These are phyloP conservation scores for Zymoseptoria ardabiliae DNA, from an alignment of 2,329 filamentous ascomycete genomes.

Conservation along the genomic window DNA sequence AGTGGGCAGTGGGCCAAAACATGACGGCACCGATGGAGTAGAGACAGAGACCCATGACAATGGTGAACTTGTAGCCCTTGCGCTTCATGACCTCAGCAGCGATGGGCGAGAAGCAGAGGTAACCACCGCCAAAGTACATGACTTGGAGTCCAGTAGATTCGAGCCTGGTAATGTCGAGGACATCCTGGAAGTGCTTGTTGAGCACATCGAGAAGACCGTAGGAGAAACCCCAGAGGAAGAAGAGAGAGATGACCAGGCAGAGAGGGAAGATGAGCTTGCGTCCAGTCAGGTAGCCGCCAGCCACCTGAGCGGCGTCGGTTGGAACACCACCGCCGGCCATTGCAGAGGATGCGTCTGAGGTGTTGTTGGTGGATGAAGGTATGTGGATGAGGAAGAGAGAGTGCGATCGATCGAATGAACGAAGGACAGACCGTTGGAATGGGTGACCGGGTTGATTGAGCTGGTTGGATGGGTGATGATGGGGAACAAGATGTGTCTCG, in stretches of 20 bases:
- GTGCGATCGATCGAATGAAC: background rate
- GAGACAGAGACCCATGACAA: conserved; percentile 34
- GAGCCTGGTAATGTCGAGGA: conserved; percentile 34
- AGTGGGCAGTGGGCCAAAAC: conserved; percentile 35
- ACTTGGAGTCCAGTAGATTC: conserved; percentile 38
- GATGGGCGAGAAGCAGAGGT: conserved; percentile 36
- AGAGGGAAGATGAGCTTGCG: conserved; percentile 44
- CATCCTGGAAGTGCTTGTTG: conserved; percentile 32
- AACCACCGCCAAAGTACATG: conserved; percentile 11
- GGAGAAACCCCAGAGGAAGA: conserved; percentile 39
- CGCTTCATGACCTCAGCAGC: conserved; percentile 38
- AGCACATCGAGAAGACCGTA: conserved; percentile 28
- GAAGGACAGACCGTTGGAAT: background rate
- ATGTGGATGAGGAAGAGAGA: background rate
- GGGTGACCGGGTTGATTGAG: background rate
- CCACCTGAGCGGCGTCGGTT: conserved; percentile 30
- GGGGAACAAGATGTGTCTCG: background rate
- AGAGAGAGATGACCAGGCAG: conserved; percentile 40
- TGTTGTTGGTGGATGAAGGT: background rate
- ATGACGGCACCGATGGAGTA: conserved; percentile 34
- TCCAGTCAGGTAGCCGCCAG: conserved; percentile 38
- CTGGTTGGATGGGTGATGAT: background rate
- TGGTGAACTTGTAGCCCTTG: conserved; percentile 40
- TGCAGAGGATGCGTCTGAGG: conserved; percentile 6
- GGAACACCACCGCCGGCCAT: conserved; percentile 39